phyloP scores from a whole-genome alignment of 2,329 filamentous ascomycete species.

The Botrytis aclada region DNA sequence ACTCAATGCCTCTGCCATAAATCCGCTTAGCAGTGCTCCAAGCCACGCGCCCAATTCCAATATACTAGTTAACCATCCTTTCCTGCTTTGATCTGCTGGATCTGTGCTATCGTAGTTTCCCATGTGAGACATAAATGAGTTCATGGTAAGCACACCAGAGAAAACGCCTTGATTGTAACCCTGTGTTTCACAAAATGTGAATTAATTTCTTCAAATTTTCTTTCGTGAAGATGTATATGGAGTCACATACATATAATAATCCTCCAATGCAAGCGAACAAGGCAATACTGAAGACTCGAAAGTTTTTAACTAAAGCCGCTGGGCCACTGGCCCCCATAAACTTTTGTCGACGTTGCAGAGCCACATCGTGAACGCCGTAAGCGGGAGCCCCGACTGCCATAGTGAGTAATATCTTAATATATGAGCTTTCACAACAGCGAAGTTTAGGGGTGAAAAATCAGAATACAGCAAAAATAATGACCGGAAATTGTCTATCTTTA shows the following conservation, averaged over 20 bases:
- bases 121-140: conserved; percentile 52
- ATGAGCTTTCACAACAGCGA: background rate
- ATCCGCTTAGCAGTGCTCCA: conserved; percentile 67
- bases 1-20: conserved; percentile 66
- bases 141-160: conserved; percentile 63
- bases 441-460: background rate
- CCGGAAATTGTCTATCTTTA: background rate
- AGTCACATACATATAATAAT: conserved; percentile 43
- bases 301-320: conserved; percentile 55
- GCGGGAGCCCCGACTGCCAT: conserved; percentile 14
- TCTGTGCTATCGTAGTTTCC: conserved; percentile 50
- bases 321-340: conserved; percentile 54
- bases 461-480: background rate
- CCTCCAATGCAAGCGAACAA: conserved; percentile 62
- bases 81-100: conserved; percentile 49
- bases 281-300: conserved; percentile 58
- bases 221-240: background rate
- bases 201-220: background rate
- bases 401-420: background rate
- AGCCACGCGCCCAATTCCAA: conserved; percentile 75
- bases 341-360: conserved; percentile 49
- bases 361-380: conserved; percentile 48
- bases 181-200: conserved; percentile 1
- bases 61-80: conserved; percentile 63
- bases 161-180: conserved; percentile 76